phyloP scores from a whole-genome alignment of 2,329 filamentous ascomycete species.

The Spiromastix sp. region DNA sequence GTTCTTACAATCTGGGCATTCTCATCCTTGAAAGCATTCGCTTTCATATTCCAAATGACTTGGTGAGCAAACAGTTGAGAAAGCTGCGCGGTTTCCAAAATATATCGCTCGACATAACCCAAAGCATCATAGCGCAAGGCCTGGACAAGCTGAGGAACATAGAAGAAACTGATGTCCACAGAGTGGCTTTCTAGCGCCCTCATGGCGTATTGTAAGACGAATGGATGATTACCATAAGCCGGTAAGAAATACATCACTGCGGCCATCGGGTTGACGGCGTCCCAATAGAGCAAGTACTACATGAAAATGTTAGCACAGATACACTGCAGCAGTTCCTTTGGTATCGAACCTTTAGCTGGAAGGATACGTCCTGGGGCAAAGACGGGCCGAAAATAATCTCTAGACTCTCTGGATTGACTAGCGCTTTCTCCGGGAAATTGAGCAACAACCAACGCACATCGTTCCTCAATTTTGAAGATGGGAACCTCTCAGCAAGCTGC shows the following conservation, averaged over 20 bases:
- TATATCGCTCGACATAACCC: conserved; percentile 93
- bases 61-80: conserved; percentile 98
- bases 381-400: conserved; percentile 68
- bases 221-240: conserved; percentile 80
- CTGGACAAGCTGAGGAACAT: conserved; percentile 96
- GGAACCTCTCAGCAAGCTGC: conserved; percentile 70
- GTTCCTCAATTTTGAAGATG: conserved; percentile 58
- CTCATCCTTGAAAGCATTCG: conserved; percentile 96
- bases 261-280: conserved; percentile 81
- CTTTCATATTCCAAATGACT: conserved; percentile 99
- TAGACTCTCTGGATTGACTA: conserved; percentile 71
- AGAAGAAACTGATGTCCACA: conserved; percentile 97
- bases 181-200: conserved; percentile 85
- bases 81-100: conserved; percentile 90
- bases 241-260: conserved; percentile 91
- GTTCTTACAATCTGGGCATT: conserved; percentile 66
- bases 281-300: conserved; percentile 85
- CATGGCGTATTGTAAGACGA: conserved; percentile 94
- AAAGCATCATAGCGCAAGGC: conserved; percentile 83
- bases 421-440: conserved; percentile 71
- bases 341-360: conserved; percentile 74
- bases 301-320: conserved; percentile 19
- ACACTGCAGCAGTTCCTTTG: not conserved
- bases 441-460: conserved; percentile 74
- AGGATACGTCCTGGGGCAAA: conserved; percentile 67